Evolutionary conservation across 2,329 filamentous ascomycete species (phyloP).

Genomic region (Phialophora chinensis): DNA sequence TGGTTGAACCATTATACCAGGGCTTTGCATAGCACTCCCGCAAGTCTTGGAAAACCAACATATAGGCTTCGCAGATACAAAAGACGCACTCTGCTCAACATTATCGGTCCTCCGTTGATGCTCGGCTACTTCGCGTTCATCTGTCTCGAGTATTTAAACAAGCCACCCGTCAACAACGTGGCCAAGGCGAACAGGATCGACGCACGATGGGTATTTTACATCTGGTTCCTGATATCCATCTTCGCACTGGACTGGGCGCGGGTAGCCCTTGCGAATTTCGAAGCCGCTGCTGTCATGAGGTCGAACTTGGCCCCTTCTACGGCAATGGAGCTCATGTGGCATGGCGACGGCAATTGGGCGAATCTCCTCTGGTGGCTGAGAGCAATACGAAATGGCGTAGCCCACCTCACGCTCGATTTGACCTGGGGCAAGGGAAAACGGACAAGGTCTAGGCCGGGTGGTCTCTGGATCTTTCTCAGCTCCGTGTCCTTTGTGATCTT

Average conservation of each 20-base stretch:
- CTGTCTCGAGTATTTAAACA: not conserved
- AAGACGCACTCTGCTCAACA: not conserved
- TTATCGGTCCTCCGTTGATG: not conserved
- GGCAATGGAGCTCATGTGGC: constrained; percentile 5
- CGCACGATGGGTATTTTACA: not conserved
- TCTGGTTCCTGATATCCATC: constrained; percentile 2
- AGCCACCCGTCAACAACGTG: not conserved
- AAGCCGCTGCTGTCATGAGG: constrained; percentile 1
- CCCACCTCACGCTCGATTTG: not conserved
- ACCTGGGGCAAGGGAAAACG: not conserved
- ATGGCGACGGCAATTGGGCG: not conserved
- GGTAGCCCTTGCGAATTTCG: not conserved
- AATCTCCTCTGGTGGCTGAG: not conserved
- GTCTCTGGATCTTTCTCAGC: not conserved
- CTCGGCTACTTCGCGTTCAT: constrained; percentile 1
- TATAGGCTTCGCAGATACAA: not conserved
- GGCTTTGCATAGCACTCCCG: too few relatives aligned
- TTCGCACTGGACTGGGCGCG: constrained; percentile 1
- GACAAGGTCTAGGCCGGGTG: not conserved
- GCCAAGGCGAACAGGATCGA: not conserved
- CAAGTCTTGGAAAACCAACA: too few relatives aligned
- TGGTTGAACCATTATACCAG: too few relatives aligned
- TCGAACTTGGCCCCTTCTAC: not conserved
- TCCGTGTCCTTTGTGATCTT: not conserved
- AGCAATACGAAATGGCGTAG: not conserved